Conservation (phyloP, 2,329 filamentous ascomycete genomes). For the Penicillium digitatum region DNA sequence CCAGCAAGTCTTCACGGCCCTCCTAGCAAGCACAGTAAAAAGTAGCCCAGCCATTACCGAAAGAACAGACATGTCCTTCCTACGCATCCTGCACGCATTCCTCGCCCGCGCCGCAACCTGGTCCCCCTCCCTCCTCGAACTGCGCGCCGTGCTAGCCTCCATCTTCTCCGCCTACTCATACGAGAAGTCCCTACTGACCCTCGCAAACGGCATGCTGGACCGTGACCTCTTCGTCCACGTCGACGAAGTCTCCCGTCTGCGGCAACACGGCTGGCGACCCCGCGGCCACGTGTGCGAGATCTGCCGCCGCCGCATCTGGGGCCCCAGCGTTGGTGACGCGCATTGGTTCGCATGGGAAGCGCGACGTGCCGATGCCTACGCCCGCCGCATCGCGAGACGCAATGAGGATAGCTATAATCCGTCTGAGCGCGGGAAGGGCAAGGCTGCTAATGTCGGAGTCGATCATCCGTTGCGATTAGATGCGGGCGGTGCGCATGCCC, state of each 20-base stretch:
- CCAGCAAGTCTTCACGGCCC: conserved; percentile 83
- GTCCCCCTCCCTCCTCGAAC: conserved; percentile 80
- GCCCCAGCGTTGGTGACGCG: conserved; percentile 71
- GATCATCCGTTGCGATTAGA: conserved; percentile 17
- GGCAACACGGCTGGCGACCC: conserved; percentile 85
- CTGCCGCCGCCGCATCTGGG: conserved; percentile 81
- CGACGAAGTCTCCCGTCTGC: conserved; percentile 65
- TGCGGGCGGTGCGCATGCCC: conserved; percentile 8
- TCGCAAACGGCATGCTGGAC: conserved; percentile 83
- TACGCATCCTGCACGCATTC: conserved; percentile 84
- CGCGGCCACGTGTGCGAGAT: conserved; percentile 81
- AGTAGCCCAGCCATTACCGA: conserved; percentile 29
- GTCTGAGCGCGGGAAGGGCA: conserved; percentile 38
- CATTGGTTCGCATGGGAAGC: conserved; percentile 81
- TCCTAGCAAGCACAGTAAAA: conserved; percentile 70
- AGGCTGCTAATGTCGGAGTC: conserved; percentile 31
- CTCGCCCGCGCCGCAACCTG: conserved; percentile 74
- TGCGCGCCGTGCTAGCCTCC: conserved; percentile 77
- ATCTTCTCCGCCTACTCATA: conserved; percentile 96
- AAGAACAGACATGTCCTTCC: conserved; percentile 66
- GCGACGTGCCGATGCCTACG: conserved; percentile 40
- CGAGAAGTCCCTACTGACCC: conserved; percentile 79
- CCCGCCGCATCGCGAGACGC: conserved; percentile 29
- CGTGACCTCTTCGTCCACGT: conserved; percentile 85
- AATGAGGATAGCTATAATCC: conserved; percentile 30